Base-by-base conservation (phyloP, 1,284 basidiomycete genomes). In the Irpex rosettiformis region DNA sequence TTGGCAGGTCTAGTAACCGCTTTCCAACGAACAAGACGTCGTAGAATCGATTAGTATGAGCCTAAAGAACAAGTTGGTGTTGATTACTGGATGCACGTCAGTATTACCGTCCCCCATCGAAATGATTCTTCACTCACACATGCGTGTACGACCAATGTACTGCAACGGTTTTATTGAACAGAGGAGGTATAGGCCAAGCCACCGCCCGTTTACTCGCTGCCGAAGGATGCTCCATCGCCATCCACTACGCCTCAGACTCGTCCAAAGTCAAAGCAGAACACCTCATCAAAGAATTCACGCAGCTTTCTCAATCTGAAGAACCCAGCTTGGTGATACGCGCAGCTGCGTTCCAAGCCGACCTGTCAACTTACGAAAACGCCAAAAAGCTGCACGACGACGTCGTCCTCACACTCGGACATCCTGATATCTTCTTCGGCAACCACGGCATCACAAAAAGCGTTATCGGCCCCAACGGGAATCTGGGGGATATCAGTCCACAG, bases 401-500 rank as follows among this genome's bases (percentile, higher is more conserved):
- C 21, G 75, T 80, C 22, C 64, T 67, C n/a, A 62, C 64, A 10
- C 66, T 83, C 43, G 81, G 81, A 0, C 69, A 79, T 55, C 77
- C 78, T 0, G 79, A 82, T 61, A 75, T 83, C 52, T 61, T 83
- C 21, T 83, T 80, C 67, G 79, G 78, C 61, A 84, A 84, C 62
- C 74, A 80, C 27, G 81, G 80, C 8, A 70, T 73, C 0, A 73
- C 76, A 0, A 73, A 73, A 3, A 74, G 68, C 4, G 68, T 67
- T n/a, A 76, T 82, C 29, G 81, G 81, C 0, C 75, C 75, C 11
- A 66, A 69, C 6, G 81, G 79, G 0, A 69, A 80, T 62, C 79
- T 83, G 27, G 71, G 77, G 61, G 71, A 75, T 55, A 67, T 81
- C 10, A 73, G 70, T 30, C 59, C 77, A 1, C 79, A 81, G 25